phyloP scores from a whole-genome alignment of 345 rosid genomes.

The Brassica carinata region DNA sequence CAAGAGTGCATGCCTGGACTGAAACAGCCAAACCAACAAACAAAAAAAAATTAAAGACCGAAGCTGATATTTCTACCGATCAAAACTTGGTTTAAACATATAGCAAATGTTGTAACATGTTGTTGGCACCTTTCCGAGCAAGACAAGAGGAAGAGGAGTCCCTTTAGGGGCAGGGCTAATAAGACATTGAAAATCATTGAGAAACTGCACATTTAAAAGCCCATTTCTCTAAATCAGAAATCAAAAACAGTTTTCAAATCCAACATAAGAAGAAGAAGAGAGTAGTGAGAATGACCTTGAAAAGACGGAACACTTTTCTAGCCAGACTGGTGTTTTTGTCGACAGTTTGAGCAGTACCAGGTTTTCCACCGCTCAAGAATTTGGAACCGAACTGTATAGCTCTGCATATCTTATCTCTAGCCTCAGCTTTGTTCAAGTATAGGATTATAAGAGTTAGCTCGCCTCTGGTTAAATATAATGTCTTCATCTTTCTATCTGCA shows the following conservation, averaged over 20 bases:
- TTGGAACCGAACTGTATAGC: slow-evolving; percentile 97
- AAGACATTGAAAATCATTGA: slow-evolving; percentile 85
- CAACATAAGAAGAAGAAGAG: slow-evolving; percentile 9
- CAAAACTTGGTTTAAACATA: too few relatives aligned
- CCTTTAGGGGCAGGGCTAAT: slow-evolving; percentile 87
- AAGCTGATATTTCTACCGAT: too few relatives aligned
- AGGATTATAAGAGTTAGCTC: slow-evolving; percentile 84
- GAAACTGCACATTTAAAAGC: slow-evolving; percentile 57
- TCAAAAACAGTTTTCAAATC: slow-evolving; percentile 10
- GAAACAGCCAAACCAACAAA: slow-evolving; percentile 34
- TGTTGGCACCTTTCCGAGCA: slow-evolving; percentile 77
- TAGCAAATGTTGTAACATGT: too few relatives aligned
- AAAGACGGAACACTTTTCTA: slow-evolving; percentile 94
- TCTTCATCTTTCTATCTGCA: slow-evolving; percentile 60
- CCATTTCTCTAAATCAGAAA: neutral
- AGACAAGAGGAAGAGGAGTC: slow-evolving; percentile 85
- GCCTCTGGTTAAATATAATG: slow-evolving; percentile 75
- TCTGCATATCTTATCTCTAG: slow-evolving; percentile 99
- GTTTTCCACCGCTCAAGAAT: slow-evolving; percentile 79
- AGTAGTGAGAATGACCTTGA: slow-evolving; percentile 60
- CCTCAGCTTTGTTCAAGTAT: slow-evolving; percentile 95
- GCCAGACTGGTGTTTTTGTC: slow-evolving; percentile 97
- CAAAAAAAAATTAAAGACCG: neutral
- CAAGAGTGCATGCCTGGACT: slow-evolving; percentile 88
- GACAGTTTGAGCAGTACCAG: slow-evolving; percentile 93